Conservation (phyloP, 257 asterid species). For the Paulownia fortunei region DNA sequence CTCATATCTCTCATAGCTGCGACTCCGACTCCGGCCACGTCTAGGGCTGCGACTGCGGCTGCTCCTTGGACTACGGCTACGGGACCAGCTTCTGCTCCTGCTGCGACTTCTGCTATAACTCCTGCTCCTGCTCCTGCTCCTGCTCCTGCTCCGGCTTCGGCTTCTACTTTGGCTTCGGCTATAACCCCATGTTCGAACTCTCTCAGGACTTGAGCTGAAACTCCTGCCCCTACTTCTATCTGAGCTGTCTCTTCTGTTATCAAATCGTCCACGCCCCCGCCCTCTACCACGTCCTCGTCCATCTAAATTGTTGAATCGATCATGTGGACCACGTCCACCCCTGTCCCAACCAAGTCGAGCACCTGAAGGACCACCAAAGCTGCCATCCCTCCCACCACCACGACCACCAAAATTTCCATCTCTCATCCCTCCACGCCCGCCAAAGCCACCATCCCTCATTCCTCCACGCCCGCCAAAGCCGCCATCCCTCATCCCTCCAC, state of each 20-base stretch:
- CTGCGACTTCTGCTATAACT: conserved; percentile 67
- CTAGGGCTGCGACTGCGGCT: conserved; percentile 43
- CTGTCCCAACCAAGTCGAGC: conserved; percentile 76
- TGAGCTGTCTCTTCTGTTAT: conserved; percentile 62
- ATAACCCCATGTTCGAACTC: conserved; percentile 74
- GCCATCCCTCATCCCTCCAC: conserved; percentile 66
- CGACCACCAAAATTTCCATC: conserved; percentile 62
- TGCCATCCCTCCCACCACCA: conserved; percentile 63
- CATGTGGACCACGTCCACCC: conserved; percentile 65
- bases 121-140: conserved; percentile 54
- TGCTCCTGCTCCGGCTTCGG: conserved; percentile 48
- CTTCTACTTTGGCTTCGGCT: conserved; percentile 66
- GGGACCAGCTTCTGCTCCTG: conserved; percentile 59
- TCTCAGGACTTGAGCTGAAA: conserved; percentile 72
- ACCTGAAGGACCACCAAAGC: conserved; percentile 54
- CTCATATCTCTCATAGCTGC: conserved; percentile 59
- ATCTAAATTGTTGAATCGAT: conserved; percentile 55
- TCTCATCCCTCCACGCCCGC: conserved; percentile 61
- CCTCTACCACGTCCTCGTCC: conserved; percentile 80
- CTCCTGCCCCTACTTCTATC: conserved; percentile 78
- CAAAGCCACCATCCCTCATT: conserved; percentile 53
- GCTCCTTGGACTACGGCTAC: conserved; percentile 53
- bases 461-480: conserved; percentile 70
- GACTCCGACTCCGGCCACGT: conserved; percentile 45
- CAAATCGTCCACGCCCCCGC: conserved; percentile 77